Percentiles rank a stretch among this genome's conserved stretches.
Evolutionary conservation across 1,284 basidiomycete genomes (phyloP).

Genomic region (Cryptococcus jaspeensis): DNA sequence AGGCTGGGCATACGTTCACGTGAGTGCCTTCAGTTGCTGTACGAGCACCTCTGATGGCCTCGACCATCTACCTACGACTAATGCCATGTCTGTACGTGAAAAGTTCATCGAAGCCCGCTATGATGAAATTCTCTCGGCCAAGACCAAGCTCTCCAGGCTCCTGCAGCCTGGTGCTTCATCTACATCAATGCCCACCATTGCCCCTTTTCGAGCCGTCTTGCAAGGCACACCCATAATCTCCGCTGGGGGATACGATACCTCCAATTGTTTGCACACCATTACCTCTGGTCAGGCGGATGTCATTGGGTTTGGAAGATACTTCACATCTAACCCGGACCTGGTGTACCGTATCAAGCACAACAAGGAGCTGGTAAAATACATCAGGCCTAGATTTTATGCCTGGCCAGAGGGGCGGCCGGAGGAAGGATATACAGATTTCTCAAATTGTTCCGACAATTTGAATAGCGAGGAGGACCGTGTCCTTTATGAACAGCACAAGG

Average conservation of each 20-base stretch:
- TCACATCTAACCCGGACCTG: conserved; percentile 11
- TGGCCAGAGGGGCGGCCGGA: too few relatives aligned
- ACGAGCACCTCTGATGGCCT: too few relatives aligned
- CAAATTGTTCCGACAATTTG: too few relatives aligned
- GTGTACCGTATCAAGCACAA: conserved; percentile 23
- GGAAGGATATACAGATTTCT: too few relatives aligned
- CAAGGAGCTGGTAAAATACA: conserved; percentile 31
- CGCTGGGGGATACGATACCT: conserved; percentile 32
- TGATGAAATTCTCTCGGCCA: conserved; percentile 31
- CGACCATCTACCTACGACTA: too few relatives aligned
- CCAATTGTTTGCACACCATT: conserved; percentile 22
- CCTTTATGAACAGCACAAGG: too few relatives aligned
- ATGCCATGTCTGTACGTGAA: too few relatives aligned
- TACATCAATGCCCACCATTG: too few relatives aligned
- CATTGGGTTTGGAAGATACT: conserved; percentile 36
- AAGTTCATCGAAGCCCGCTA: conserved; percentile 41
- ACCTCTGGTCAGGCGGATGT: conserved; percentile 22
- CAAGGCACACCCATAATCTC: conserved; percentile 26
- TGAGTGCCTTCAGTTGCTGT: too few relatives aligned
- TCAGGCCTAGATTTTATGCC: conserved; percentile 34
- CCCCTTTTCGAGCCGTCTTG: conserved; percentile 30
- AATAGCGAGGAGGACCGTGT: too few relatives aligned
- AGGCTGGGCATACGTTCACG: conserved; percentile 25
- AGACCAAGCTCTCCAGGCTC: not conserved
- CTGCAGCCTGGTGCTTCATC: conserved; percentile 13